Base-by-base conservation (phyloP, 208 protist genomes). In the Trypanosoma cruzi region DNA sequence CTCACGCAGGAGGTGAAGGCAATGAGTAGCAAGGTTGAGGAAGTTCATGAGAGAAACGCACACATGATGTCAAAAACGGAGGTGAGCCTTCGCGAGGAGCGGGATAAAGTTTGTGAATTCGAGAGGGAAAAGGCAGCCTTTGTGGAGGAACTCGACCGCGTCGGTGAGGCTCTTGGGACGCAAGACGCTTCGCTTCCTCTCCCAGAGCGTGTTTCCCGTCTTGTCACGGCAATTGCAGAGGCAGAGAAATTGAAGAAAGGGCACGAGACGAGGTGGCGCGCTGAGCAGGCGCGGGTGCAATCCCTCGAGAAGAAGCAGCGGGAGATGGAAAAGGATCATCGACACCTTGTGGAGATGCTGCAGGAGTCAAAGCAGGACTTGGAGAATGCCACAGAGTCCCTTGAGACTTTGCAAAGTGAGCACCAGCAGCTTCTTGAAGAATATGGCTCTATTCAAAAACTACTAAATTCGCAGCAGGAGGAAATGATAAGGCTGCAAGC, bases 1-100 rank as follows among this genome's bases (percentile, higher is more conserved):
- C 59, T 73, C 29, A 24, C 48, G n/a, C 13, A 52, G 13, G 57
- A 67, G 40, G 26, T 67, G n/a, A 64, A 42, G 28, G 10, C 1
- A 20, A 11, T 26, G 18, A 61, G 16, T 1, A 29, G 26, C 22
- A 40, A 63, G 14, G 20, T 28, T 1, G 48, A 60, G 36, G 2
- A 52, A 50, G 18, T 54, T 46, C 36, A 34, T 10, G 18, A 36
- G n/a, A 28, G 40, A 48, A 52, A 61, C 22, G 55, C 24, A 32
- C 31, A 42, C 37, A 26, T 31, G n/a, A 31, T 8, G 6, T 20
- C 16, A 34, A 28, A 36, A 48, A 48, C n/a, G n/a, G 49, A 68
- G 50, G 32, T 29, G 20, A 13, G 5, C 11, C 48, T 53, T 6
- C 48, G n/a, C n/a, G 13, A 28, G n/a, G 13, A 28, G 48, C n/a